phyloP scores from a whole-genome alignment of 164 flowering plant genomes.

The Macadamia integrifolia region DNA sequence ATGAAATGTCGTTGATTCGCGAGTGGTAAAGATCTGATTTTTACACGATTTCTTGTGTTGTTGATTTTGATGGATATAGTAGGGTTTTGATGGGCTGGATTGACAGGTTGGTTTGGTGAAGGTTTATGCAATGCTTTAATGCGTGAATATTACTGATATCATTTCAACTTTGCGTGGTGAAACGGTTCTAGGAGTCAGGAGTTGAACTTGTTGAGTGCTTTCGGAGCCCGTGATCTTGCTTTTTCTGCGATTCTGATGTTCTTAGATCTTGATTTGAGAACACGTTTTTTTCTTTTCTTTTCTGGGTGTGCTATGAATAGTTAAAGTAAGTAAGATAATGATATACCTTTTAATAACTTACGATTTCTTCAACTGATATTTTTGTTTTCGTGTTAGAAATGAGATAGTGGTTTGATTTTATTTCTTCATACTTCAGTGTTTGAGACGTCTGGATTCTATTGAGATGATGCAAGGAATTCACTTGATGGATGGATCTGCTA shows the following conservation, averaged over 20 bases:
- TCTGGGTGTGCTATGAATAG: background rate
- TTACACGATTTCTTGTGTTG: no score
- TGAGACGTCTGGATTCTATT: background rate
- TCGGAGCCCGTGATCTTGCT: background rate
- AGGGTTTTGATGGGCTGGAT: background rate
- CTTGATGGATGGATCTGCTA: background rate
- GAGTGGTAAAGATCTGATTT: background rate
- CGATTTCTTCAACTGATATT: background rate
- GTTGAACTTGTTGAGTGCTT: no score
- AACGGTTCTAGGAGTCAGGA: no score
- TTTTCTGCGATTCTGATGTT: background rate
- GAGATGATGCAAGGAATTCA: background rate
- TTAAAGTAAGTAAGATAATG: background rate
- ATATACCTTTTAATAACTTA: background rate
- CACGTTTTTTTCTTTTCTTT: background rate
- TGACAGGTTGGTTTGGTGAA: no score
- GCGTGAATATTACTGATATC: no score
- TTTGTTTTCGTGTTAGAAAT: background rate
- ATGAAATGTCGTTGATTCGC: background rate
- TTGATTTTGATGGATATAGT: background rate
- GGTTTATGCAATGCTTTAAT: no score
- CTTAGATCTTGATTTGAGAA: slow-evolving; percentile 2
- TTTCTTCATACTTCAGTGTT: background rate
- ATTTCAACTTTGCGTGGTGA: no score
- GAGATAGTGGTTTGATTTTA: background rate